Base-by-base conservation (phyloP, 768 basidiomycete genomes). In the Tylopilus cervinicoccineus region DNA sequence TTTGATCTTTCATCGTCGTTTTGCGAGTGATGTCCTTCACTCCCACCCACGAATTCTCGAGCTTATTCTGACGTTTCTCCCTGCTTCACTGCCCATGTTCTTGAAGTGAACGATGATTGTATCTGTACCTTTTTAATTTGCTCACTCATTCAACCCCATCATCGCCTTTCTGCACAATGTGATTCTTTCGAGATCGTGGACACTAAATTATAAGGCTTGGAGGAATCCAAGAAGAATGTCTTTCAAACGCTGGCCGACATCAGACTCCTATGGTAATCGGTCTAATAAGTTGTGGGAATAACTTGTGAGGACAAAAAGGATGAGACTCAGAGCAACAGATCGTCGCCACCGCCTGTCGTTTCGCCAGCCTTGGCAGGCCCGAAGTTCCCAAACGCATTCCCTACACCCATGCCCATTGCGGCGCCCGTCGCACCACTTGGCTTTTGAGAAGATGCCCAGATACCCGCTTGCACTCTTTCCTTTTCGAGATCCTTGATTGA, bases 401-500 rank as follows among this genome's bases (percentile, higher is more conserved):
- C 53, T 33, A 45, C 20, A 13, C 53, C 55, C 47, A 48, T 45
- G 40, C 38, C 55, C 46, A 50, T 52, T 7, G 50, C 27, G 20
- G 50, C 38, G 0, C 45, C 26, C 3, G 26, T n/a, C 32, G 54
- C 45, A 41, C 49, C 39, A 12, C 54, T 48, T n/a, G 61, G 52
- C 38, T 52, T 66, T 42, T 64, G 66, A 14, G 64, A 52, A 1
- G 64, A 58, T 0, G 58, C 89, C 93, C 93, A 96, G 28, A 96
- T 78, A 10, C 80, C 80, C 19, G 84, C 82, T 62, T 78, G 79
- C 3, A 83, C 78, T 72, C 93, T 93, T 72, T 95, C 93, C 70
- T 81, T 84, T 70, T 91, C 88, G 54, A 96, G 64, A 60, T 92
- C 93, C 67, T 87, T 87, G 61, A 95, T 94, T 37, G 85, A 88